A percentile compares a stretch with the other conserved stretches of the same genome.
Evolutionary conservation across 2,329 filamentous ascomycete genomes (phyloP).

Genomic region (Microsporum canis): DNA sequence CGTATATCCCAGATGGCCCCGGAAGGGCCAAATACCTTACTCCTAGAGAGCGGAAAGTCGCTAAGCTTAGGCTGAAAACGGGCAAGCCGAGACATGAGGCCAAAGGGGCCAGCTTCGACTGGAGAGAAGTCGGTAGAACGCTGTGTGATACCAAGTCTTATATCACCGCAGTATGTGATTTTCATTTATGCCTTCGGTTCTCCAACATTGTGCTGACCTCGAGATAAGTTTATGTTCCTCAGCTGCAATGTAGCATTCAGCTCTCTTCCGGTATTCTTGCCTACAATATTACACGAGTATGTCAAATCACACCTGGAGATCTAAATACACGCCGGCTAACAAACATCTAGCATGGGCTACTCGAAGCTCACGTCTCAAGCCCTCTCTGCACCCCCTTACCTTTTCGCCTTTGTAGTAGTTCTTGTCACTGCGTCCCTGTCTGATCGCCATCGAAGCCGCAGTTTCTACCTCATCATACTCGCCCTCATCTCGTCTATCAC

Average conservation of each 20-base stretch:
- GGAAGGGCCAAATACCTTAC: constrained; percentile 53
- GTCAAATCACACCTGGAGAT: constrained; percentile 11
- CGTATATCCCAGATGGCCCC: constrained; percentile 64
- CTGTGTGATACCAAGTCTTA: constrained; percentile 59
- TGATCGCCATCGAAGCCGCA: constrained; percentile 53
- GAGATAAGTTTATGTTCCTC: constrained; percentile 59
- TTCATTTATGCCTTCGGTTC: not conserved
- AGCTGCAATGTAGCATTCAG: constrained; percentile 79
- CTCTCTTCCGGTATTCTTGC: constrained; percentile 77
- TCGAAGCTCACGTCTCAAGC: constrained; percentile 57
- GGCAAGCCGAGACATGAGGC: constrained; percentile 24
- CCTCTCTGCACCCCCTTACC: constrained; percentile 69
- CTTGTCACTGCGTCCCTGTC: constrained; percentile 62
- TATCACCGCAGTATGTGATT: constrained; percentile 50
- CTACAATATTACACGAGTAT: constrained; percentile 59
- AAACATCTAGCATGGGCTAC: constrained; percentile 52
- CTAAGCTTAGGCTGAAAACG: constrained; percentile 54
- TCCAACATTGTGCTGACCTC: not conserved
- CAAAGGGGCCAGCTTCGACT: constrained; percentile 35
- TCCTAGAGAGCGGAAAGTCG: constrained; percentile 55
- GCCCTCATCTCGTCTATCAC: constrained; percentile 57
- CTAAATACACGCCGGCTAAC: constrained; percentile 11
- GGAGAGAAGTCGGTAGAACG: constrained; percentile 47
- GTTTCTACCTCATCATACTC: constrained; percentile 55
- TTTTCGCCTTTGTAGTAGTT: constrained; percentile 61